Evolutionary conservation across 805 yeast genomes (phyloP).

Genomic region (Lipomyces sp.): DNA sequence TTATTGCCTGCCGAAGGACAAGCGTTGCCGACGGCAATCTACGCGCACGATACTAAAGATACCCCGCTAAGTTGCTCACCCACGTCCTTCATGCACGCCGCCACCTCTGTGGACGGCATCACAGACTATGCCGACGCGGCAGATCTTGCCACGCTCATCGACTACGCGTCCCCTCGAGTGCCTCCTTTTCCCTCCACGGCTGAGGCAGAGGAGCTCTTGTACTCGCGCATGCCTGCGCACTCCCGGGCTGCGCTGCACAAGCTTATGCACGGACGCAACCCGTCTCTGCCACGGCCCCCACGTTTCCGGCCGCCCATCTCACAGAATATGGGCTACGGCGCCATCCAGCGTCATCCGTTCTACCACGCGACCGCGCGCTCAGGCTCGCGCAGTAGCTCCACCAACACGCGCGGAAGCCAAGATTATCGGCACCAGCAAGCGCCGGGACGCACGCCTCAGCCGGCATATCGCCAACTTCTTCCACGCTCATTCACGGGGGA

Average conservation of each 20-base stretch:
- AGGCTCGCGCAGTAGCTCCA: constrained; percentile 7
- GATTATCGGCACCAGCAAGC: constrained; percentile 3
- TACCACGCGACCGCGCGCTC: constrained; percentile 14
- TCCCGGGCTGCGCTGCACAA: constrained; percentile 27
- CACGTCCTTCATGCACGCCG: constrained; percentile 2
- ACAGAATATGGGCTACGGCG: constrained; percentile 30
- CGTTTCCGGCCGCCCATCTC: constrained; percentile 29
- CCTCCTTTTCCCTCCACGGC: constrained; percentile 29
- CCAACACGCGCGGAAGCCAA: constrained; percentile 11
- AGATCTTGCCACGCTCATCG: constrained; percentile 22
- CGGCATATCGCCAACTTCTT: constrained; percentile 7
- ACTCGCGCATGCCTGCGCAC: constrained; percentile 28
- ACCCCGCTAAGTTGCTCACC: neutral
- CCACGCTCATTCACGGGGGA: constrained; percentile 1
- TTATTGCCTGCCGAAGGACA: neutral
- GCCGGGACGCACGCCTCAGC: constrained; percentile 16
- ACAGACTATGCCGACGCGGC: constrained; percentile 6
- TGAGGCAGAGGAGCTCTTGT: constrained; percentile 27
- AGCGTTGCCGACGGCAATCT: neutral
- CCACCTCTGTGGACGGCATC: constrained; percentile 11
- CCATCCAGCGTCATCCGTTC: constrained; percentile 28
- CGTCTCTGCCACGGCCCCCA: constrained; percentile 22
- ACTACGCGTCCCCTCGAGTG: constrained; percentile 28
- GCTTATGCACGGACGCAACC: constrained; percentile 25
- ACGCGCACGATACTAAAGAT: neutral